Percentiles rank a stretch among this genome's conserved stretches.
phyloP scores from a whole-genome alignment of 345 rosid species.

The Sisymbrium irio region DNA sequence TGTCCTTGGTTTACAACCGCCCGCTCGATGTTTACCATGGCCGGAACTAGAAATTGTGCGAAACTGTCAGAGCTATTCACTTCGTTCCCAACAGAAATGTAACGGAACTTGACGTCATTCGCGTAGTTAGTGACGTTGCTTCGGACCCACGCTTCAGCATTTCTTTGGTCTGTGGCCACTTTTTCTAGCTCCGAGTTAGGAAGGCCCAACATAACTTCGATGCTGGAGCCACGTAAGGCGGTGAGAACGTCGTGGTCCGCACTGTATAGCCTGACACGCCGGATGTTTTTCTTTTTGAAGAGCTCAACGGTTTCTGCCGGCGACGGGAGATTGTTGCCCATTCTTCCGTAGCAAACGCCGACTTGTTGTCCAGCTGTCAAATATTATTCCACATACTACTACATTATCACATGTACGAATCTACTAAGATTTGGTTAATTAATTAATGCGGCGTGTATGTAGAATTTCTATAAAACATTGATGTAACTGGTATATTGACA shows the following conservation, averaged over 20 bases:
- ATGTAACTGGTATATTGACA: neutral
- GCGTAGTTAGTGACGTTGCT: constrained; percentile 38
- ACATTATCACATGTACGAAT: too few relatives aligned
- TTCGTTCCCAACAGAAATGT: constrained; percentile 70
- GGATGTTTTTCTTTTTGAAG: constrained; percentile 26
- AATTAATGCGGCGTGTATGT: too few relatives aligned
- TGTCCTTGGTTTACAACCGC: constrained; percentile 32
- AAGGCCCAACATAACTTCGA: constrained; percentile 51
- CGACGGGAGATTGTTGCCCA: constrained; percentile 26
- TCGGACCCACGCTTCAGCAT: constrained; percentile 52
- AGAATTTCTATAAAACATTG: too few relatives aligned
- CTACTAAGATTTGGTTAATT: too few relatives aligned
- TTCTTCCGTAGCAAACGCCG: constrained; percentile 40
- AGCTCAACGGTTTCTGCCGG: constrained; percentile 24
- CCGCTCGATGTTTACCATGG: constrained; percentile 34
- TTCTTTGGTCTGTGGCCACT: constrained; percentile 42
- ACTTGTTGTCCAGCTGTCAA: constrained; percentile 37
- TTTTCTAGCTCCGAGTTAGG: constrained; percentile 34
- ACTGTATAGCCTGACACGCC: constrained; percentile 28
- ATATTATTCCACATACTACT: too few relatives aligned
- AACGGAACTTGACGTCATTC: constrained; percentile 43
- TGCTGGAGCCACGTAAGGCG: constrained; percentile 51
- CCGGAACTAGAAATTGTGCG: constrained; percentile 36
- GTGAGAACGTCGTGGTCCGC: constrained; percentile 39
- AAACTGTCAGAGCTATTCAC: constrained; percentile 18